phyloP scores from a whole-genome alignment of 2,329 filamentous ascomycete species.

The Verticillium dahliae region DNA sequence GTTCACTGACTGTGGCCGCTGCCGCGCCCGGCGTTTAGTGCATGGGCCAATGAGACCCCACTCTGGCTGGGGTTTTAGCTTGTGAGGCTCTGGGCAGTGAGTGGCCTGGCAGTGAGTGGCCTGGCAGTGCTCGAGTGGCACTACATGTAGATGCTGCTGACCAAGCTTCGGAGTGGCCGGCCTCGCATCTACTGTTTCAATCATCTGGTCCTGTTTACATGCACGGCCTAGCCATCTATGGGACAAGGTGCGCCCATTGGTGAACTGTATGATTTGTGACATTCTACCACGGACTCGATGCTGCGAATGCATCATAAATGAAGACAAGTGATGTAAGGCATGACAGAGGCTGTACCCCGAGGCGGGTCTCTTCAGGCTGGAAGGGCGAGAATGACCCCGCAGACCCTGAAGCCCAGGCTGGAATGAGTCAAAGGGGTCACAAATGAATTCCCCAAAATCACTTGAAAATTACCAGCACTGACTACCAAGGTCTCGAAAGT shows the following conservation, averaged over 20 bases:
- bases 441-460: not conserved
- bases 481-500: not conserved
- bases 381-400: not conserved
- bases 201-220: no score
- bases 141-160: not conserved
- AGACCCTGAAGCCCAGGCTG: not conserved
- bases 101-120: no score
- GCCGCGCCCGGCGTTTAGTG: not conserved
- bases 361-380: not conserved
- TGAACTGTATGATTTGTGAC: no score
- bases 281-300: not conserved
- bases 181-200: not conserved
- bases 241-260: no score
- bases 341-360: not conserved
- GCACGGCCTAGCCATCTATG: no score
- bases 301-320: not conserved
- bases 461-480: not conserved
- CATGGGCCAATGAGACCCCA: not conserved
- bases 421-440: not conserved
- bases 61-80: not conserved
- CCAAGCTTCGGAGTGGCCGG: not conserved
- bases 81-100: not conserved
- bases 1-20: not conserved
- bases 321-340: not conserved
- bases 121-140: not conserved